Evolutionary conservation across 2,329 filamentous ascomycete species (phyloP), one percentile per base, ranked within the genome.

Genomic region (Epichloe gansuensis): DNA sequence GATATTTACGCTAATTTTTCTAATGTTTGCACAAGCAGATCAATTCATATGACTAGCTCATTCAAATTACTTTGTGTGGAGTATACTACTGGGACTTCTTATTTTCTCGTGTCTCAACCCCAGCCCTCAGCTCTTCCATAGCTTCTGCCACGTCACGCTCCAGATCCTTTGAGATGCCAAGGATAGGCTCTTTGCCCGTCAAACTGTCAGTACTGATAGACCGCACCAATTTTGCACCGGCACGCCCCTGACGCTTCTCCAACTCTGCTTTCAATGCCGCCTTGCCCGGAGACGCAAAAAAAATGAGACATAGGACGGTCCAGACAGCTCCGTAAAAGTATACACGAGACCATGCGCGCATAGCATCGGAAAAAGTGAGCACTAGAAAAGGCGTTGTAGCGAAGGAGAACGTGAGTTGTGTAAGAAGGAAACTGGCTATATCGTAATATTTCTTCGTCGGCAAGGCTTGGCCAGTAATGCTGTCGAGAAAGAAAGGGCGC

Each of bases 401-500:
- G 67, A 95, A 98, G 46, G 84, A 84, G 67, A 97, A 89, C 2
- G 81, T 80, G n/a, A 84, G 64, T 65, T 95, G 90, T 0, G 90
- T 95, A 12, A 80, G 74, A 27, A 95, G 50, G 68, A 80, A 87
- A 53, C 85, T 87, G 55, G 81, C 74, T 47, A 88, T 63, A 63
- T 98, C 93, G 70, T 98, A 98, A 71, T 89, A 91, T 55, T 75
- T 80, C 68, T 98, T 98, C 61, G 74, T 74, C 0, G 81, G 72
- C 0, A 82, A 82, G 2, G 86, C 81, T 50, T 76, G 76, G 56
- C 76, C 81, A 38, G 86, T 87, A 56, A 86, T 79, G 1, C 89
- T 79, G 50, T 89, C 82, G 47, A 97, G 73, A 75, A 98, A 96
- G 71, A 98, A 91, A 23, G 93, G 93, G 2, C 93, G 89, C 54